Evolutionary conservation across 305 asterid genomes (phyloP), one percentile per base, ranked within the genome.

Genomic region (Andrographis paniculata): DNA sequence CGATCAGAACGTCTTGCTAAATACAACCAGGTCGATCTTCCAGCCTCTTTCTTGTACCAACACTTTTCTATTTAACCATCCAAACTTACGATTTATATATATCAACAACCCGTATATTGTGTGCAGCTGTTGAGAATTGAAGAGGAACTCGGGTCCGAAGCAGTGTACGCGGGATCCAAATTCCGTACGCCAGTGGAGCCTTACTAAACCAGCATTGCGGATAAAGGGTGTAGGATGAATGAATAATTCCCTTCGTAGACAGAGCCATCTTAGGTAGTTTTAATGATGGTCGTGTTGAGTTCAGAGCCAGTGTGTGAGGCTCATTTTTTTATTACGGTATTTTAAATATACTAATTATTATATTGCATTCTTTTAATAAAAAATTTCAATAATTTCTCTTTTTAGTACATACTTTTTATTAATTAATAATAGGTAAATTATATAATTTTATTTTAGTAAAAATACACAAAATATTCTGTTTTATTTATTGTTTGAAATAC

Each of bases 1-100:
- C 64, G 96, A 59, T 86, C 94, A 10, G 94, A 86, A 67, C 96
- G 96, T 46, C 84, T 86, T 24, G 94, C 94, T 9, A 86, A 86
- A 66, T 86, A 86, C 76, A 82, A 85, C 76, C 89, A 84, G 89
- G 95, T 84, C 50, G 54, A 17, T 6, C 20, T 52, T 42, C 22
- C 8, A 38, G 35, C 50, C 4, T 33, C 11, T 43, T 23, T 6
- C 1, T 5, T 18, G 37, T 43, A 13, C 14, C 16, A 6, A 17
- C 30, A 2, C 7, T 6, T 9, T 28, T 28, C 33, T 28, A 28
- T 28, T 28, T 1, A 6, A 11, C 11, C n/a, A n/a, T n/a, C n/a
- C n/a, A n/a, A n/a, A n/a, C n/a, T n/a, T n/a, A n/a, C n/a, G n/a
- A n/a, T n/a, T n/a, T 14, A 5, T 2, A 8, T 27, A 48, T 22